Base-by-base conservation (phyloP, 495 filamentous ascomycete genomes). In the Xylaria venustula region DNA sequence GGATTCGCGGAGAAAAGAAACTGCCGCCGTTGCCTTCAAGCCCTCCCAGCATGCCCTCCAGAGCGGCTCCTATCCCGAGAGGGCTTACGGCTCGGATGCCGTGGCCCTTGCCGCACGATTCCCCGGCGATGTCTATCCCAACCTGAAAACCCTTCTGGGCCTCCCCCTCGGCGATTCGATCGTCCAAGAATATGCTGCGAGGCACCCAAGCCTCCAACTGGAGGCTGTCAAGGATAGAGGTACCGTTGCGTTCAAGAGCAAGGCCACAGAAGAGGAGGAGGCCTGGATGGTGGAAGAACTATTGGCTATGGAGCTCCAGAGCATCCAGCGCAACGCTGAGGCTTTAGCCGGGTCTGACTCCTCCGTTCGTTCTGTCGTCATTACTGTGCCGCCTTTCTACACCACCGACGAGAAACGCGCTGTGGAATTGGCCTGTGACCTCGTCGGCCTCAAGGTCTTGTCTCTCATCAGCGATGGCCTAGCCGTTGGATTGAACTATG, bases 1-100 rank as follows among this genome's bases (percentile, higher is more conserved):
- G 73, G 94, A 99, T 75, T 97, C 94, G 36, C 90, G 95, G 73
- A 88, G 94, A 66, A 99, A 99, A 79, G 95, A 99, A 72, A 82
- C 80, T 20, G 90, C 93, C 3, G 93, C 92, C 45, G 87, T 98
- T 66, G 90, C 91, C 32, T 98, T 99, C 82, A 99, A 98, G 73
- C 91, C 92, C 42, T 78, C 83, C 19, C 79, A 80, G 74, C 78
- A 78, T 70, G 78, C 75, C 54, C 77, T 84, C 60, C 80, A 83
- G 28, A 78, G 80, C 34, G 84, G 82, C 46, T 67, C 72, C 14
- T 96, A 90, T 71, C 95, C 94, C 14, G 94, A 98, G 73, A 83
- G 94, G 67, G 83, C 88, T 57, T 99, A 97, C 69, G 94, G 94
- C 64, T 87, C 87, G 58, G 92, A 98, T 78, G 95, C 94, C 37